Percentiles rank a stretch among this genome's conserved stretches.
phyloP scores from a whole-genome alignment of 2,329 filamentous ascomycete species.

The Alternaria consortialis region DNA sequence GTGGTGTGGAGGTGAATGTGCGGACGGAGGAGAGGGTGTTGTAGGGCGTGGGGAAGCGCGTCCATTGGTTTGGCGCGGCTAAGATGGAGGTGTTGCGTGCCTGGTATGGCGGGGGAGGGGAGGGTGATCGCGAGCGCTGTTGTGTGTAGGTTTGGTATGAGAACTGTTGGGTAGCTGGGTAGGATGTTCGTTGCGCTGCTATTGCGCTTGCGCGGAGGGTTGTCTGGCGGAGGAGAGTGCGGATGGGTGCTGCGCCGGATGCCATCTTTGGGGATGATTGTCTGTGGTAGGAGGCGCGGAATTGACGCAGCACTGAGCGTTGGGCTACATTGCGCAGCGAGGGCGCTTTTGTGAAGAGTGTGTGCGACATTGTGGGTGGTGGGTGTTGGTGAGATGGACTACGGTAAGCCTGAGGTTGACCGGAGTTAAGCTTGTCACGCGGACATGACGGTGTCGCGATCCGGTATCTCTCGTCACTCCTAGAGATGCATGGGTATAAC shows the following conservation, averaged over 20 bases:
- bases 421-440: slow-evolving; percentile 19
- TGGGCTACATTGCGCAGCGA: slow-evolving; percentile 18
- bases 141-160: slow-evolving; percentile 19
- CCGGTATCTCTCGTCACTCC: neutral
- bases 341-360: slow-evolving; percentile 23
- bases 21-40: slow-evolving; percentile 44
- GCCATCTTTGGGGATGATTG: slow-evolving; percentile 35
- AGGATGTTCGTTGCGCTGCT: slow-evolving; percentile 32
- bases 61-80: slow-evolving; percentile 41
- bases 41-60: slow-evolving; percentile 42
- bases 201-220: slow-evolving; percentile 37
- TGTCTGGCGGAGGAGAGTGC: slow-evolving; percentile 41
- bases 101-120: slow-evolving; percentile 37
- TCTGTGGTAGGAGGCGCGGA: slow-evolving; percentile 23
- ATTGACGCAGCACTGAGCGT: slow-evolving; percentile 18
- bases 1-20: slow-evolving; percentile 36
- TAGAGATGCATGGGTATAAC: neutral
- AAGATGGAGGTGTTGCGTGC: slow-evolving; percentile 36
- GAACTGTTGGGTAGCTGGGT: slow-evolving; percentile 33
- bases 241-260: slow-evolving; percentile 34
- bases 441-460: slow-evolving; percentile 3
- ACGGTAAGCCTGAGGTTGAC: slow-evolving; percentile 26
- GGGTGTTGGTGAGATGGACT: slow-evolving; percentile 14
- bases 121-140: slow-evolving; percentile 33
- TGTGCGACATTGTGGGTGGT: slow-evolving; percentile 26